phyloP scores from a whole-genome alignment of 2,329 filamentous ascomycete species.

The Trichophyton verrucosum region DNA sequence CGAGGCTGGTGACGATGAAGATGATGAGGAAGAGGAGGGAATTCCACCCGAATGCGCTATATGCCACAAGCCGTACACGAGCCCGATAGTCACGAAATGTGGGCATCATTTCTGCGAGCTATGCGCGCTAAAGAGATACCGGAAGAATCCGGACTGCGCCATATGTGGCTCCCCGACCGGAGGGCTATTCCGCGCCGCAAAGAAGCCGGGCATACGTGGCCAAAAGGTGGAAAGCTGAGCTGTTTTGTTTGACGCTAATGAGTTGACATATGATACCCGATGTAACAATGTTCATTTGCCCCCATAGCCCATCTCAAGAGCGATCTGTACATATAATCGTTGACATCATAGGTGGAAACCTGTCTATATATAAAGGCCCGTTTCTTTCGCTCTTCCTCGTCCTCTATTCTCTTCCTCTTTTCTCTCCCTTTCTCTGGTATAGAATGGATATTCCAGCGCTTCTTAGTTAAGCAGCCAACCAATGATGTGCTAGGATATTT shows the following conservation, averaged over 20 bases:
- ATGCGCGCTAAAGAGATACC: constrained; percentile 76
- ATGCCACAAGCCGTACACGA: constrained; percentile 64
- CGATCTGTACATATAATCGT: too few species aligned
- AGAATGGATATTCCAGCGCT: too few species aligned
- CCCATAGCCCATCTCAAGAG: too few species aligned
- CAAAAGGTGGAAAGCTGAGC: constrained; percentile 45
- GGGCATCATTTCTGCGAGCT: constrained; percentile 92
- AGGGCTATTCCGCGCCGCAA: constrained; percentile 81
- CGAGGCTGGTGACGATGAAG: constrained; percentile 37
- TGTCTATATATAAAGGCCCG: too few species aligned
- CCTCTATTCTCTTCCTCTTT: too few species aligned
- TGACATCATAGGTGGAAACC: too few species aligned
- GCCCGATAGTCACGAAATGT: constrained; percentile 76
- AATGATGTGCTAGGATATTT: too few species aligned
- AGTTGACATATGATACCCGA: constrained; percentile 23
- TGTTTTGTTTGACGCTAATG: constrained; percentile 31
- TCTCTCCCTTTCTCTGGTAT: too few species aligned
- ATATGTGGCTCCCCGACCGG: constrained; percentile 74
- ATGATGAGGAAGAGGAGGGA: constrained; percentile 61
- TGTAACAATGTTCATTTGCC: not conserved
- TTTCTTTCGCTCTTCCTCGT: too few species aligned
- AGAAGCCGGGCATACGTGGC: constrained; percentile 70
- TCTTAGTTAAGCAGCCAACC: too few species aligned
- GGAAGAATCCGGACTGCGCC: constrained; percentile 75
- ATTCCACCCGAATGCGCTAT: constrained; percentile 87